phyloP scores from a whole-genome alignment of 2,329 filamentous ascomycete species.

The Lachnum nothofagi region DNA sequence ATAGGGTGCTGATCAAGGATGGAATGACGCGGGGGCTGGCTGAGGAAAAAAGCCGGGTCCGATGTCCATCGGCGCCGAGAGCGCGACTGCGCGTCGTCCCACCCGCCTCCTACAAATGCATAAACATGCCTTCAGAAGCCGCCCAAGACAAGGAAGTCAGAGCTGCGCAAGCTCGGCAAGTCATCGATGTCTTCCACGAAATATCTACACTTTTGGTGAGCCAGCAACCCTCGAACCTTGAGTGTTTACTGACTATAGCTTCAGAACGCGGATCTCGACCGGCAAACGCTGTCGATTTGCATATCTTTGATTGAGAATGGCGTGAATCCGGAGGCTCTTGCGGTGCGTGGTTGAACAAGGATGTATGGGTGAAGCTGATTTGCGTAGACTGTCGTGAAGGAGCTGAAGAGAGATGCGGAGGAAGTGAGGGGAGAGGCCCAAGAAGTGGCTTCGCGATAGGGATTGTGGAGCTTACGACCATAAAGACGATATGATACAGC shows the following conservation, averaged over 20 bases:
- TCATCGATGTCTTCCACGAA: conserved; percentile 76
- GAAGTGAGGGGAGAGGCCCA: conserved; percentile 20
- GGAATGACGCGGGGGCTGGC: not conserved
- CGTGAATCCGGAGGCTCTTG: conserved; percentile 89
- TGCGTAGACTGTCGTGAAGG: conserved; percentile 30
- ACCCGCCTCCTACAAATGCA: not conserved
- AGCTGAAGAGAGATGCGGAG: conserved; percentile 31
- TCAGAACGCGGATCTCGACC: conserved; percentile 89
- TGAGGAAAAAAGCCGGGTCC: not conserved
- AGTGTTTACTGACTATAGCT: conserved; percentile 3
- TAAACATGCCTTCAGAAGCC: conserved; percentile 39
- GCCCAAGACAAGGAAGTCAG: conserved; percentile 59
- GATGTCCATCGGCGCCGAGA: too few species aligned
- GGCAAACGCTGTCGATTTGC: conserved; percentile 86
- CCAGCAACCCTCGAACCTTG: conserved; percentile 15
- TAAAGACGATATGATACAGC: too few species aligned
- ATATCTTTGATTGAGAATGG: conserved; percentile 97
- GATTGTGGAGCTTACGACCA: too few species aligned
- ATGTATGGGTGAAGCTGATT: conserved; percentile 11
- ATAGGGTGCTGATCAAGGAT: too few species aligned
- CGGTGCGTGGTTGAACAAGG: conserved; percentile 54
- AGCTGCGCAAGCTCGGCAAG: conserved; percentile 76
- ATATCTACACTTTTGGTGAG: conserved; percentile 83
- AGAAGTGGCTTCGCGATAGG: not conserved
- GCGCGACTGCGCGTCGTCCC: not conserved